phyloP scores from a whole-genome alignment of 2,329 filamentous ascomycete genomes.

The Biscogniauxia sp. region DNA sequence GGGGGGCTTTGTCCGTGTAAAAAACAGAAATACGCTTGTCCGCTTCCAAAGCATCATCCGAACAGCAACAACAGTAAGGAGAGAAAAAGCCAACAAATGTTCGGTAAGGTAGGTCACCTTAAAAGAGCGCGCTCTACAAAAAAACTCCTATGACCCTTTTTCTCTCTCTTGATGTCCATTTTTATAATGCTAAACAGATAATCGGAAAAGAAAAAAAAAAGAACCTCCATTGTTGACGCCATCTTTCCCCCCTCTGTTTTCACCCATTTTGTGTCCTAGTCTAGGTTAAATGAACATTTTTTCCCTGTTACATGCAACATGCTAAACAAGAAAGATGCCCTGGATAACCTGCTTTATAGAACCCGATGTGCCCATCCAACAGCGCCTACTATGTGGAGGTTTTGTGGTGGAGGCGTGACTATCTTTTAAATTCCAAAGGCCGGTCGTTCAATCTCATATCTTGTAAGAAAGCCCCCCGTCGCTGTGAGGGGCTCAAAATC shows the following conservation, averaged over 20 bases:
- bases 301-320: not conserved
- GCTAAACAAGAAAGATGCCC: constrained; percentile 2
- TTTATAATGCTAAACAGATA: not conserved
- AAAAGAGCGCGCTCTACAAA: not conserved
- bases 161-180: not conserved
- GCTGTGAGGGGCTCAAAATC: not conserved
- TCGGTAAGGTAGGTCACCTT: not conserved
- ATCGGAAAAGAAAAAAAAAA: not conserved
- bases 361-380: not conserved
- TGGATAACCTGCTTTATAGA: not conserved
- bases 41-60: not conserved
- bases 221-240: not conserved
- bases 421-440: not conserved
- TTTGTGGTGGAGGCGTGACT: not conserved
- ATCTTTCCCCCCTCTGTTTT: not conserved
- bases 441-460: not conserved
- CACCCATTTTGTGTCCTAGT: not conserved
- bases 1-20: not conserved
- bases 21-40: not conserved
- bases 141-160: not conserved
- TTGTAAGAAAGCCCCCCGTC: not conserved
- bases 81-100: not conserved
- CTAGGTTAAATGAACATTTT: not conserved
- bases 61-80: not conserved
- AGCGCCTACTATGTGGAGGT: not conserved